These are phyloP conservation scores for Magnaporthiopsis rhizophila DNA, from an alignment of 2,329 filamentous ascomycete species.

Conservation along the genomic window DNA sequence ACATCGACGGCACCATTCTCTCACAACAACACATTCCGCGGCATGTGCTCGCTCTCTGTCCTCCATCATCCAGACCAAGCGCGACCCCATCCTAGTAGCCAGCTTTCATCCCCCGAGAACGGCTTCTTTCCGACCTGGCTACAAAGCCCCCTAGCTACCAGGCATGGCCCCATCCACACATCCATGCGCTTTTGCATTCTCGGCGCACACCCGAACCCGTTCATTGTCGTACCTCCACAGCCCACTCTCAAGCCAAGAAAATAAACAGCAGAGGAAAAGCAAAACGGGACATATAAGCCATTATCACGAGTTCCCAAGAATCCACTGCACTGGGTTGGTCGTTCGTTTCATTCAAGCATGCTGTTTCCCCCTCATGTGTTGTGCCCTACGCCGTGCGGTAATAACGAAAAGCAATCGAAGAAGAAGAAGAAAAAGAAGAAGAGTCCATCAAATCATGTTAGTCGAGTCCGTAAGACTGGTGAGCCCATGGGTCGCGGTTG, in stretches of 20 bases:
- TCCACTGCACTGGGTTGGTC: not conserved
- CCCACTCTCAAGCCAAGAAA: conserved; percentile 9
- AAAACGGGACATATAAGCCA: conserved; percentile 13
- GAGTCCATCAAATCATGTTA: conserved; percentile 2
- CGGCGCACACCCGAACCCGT: not conserved
- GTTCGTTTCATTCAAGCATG: conserved; percentile 7
- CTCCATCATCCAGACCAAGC: not conserved
- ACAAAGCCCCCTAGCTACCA: no score
- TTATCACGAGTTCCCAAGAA: not conserved
- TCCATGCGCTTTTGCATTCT: not conserved
- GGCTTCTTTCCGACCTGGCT: not conserved
- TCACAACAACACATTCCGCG: not conserved
- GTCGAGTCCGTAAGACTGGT: not conserved
- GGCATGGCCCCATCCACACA: not conserved
- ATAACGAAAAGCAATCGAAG: not conserved
- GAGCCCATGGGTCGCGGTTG: not conserved
- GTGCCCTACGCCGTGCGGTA: conserved; percentile 2
- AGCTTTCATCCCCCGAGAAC: not conserved
- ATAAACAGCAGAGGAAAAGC: conserved; percentile 14
- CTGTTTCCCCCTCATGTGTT: conserved; percentile 3
- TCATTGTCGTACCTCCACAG: not conserved
- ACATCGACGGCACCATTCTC: not conserved
- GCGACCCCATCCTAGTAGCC: not conserved
- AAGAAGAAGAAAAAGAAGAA: not conserved
- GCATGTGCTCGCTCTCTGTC: not conserved